A percentile compares a stretch with the other conserved stretches of the same genome.
Conservation (phyloP, 305 asterid genomes). For the Lippia alba region DNA sequence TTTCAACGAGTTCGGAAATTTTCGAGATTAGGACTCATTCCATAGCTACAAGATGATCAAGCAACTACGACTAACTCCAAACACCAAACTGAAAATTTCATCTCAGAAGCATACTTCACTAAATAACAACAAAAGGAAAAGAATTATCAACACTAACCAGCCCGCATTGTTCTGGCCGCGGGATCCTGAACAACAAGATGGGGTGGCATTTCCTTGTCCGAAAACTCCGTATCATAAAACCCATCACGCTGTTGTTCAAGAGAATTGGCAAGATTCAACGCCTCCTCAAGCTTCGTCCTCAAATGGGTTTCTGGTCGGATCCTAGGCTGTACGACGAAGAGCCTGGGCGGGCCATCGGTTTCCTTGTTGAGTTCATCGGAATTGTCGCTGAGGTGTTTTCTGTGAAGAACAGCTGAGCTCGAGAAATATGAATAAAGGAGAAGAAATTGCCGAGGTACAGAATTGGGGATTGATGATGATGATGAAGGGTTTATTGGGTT, state of each 20-base stretch:
- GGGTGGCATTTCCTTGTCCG: constrained; percentile 68
- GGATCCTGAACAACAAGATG: constrained; percentile 94
- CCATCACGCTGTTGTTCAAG: constrained; percentile 89
- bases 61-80: neutral
- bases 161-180: constrained; percentile 58
- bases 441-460: constrained; percentile 12
- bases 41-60: neutral
- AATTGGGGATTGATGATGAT: neutral
- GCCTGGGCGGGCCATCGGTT: constrained; percentile 63
- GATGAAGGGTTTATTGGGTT: constrained; percentile 34
- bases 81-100: neutral
- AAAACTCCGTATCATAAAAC: constrained; percentile 55
- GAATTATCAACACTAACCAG: constrained; percentile 50
- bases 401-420: constrained; percentile 34
- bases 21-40: constrained; percentile 5
- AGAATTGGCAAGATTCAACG: constrained; percentile 80
- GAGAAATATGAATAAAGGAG: constrained; percentile 39
- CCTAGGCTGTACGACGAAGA: constrained; percentile 90
- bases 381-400: constrained; percentile 32
- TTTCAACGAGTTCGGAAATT: neutral
- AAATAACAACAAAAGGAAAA: neutral
- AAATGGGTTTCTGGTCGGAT: constrained; percentile 70
- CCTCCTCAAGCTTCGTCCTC: constrained; percentile 77
- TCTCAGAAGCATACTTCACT: neutral
- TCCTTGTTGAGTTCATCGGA: constrained; percentile 52